Percentiles rank a stretch among this genome's conserved stretches.
These are phyloP conservation scores for Echinosphaeria canescens DNA, from an alignment of 2,329 filamentous ascomycete species.

Conservation along the genomic window DNA sequence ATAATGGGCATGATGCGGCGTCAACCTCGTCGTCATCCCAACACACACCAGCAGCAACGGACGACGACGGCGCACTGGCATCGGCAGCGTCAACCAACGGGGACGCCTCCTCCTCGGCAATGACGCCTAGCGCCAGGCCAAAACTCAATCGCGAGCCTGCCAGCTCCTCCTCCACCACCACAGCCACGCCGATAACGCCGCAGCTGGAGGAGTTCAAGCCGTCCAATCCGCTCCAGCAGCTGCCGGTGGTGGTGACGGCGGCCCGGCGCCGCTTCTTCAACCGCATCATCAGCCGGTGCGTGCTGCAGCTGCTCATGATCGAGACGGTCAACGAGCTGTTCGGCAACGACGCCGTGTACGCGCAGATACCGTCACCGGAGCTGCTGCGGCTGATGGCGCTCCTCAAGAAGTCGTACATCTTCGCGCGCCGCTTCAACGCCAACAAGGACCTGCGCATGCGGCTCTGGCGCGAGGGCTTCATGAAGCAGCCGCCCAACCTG, in stretches of 20 bases:
- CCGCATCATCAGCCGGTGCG: constrained; percentile 96
- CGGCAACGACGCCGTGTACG: constrained; percentile 88
- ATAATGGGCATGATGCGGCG: no score
- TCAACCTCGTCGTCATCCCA: no score
- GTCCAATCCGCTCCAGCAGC: constrained; percentile 54
- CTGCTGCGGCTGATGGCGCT: constrained; percentile 83
- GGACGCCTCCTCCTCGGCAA: constrained; percentile 6
- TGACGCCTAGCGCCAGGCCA: no score
- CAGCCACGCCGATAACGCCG: constrained; percentile 11
- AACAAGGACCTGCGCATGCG: constrained; percentile 91
- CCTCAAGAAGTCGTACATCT: constrained; percentile 89
- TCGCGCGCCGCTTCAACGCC: constrained; percentile 93
- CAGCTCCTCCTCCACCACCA: constrained; percentile 4
- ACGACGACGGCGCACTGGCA: no score
- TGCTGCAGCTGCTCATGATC: constrained; percentile 95
- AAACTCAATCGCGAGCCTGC: no score
- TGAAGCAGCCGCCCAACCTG: constrained; percentile 96
- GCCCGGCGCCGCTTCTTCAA: constrained; percentile 94
- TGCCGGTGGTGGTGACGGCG: constrained; percentile 79
- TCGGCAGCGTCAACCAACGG: constrained; percentile 8
- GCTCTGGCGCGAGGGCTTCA: constrained; percentile 94
- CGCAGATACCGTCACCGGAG: constrained; percentile 75
- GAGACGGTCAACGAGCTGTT: constrained; percentile 98
- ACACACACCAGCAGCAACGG: no score
- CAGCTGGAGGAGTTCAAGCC: constrained; percentile 76